These are phyloP conservation scores for Phascolomyces articulosus DNA, from an alignment of 371 early-diverging fungal species.

Conservation along the genomic window DNA sequence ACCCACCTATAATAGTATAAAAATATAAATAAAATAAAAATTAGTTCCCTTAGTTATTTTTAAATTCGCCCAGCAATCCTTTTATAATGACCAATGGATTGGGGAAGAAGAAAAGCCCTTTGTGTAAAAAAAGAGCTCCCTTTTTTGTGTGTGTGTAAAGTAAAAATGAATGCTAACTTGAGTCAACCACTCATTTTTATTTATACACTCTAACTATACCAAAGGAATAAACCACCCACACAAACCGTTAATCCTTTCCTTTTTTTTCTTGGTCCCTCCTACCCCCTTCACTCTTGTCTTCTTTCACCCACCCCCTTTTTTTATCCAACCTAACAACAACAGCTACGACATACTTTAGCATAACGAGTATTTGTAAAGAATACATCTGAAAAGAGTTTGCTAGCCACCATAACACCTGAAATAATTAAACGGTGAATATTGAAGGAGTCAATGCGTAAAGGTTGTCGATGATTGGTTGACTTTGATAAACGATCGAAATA, in stretches of 20 bases:
- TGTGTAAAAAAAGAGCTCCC: too few species aligned
- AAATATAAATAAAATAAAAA: background rate
- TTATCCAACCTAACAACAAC: background rate
- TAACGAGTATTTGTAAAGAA: conserved; percentile 92
- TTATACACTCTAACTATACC: too few species aligned
- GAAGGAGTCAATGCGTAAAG: conserved; percentile 80
- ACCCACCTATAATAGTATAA: conserved; percentile 70
- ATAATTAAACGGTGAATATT: conserved; percentile 91
- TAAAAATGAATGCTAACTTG: too few species aligned
- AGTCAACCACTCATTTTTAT: too few species aligned
- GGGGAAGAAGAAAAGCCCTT: too few species aligned
- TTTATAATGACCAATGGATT: too few species aligned
- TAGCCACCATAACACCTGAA: conserved; percentile 77
- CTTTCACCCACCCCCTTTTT: conserved; percentile 8
- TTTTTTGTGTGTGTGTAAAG: too few species aligned
- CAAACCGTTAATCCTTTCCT: background rate
- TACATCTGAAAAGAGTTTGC: conserved; percentile 88
- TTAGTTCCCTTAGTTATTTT: background rate
- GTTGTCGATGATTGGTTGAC: conserved; percentile 42
- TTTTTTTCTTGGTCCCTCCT: background rate
- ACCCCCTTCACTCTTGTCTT: too few species aligned
- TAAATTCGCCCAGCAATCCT: too few species aligned
- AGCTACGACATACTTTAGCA: conserved; percentile 66
- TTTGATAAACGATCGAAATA: conserved; percentile 82
- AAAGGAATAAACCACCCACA: too few species aligned